Percentiles rank a stretch among this genome's conserved stretches.
phyloP scores from a whole-genome alignment of 768 basidiomycete genomes.

The Tricholoma hemisulphureum region DNA sequence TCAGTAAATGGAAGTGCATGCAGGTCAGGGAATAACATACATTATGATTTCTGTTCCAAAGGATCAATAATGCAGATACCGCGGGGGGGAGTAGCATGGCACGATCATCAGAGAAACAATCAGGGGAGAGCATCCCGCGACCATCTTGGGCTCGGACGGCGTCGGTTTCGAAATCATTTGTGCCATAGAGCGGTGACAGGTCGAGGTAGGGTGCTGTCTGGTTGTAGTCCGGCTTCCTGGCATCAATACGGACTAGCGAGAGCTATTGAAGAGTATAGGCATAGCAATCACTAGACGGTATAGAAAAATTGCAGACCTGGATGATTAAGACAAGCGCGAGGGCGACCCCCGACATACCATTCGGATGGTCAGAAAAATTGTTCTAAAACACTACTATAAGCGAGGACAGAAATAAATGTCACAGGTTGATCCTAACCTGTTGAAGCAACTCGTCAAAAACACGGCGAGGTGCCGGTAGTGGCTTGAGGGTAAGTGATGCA shows the following conservation, averaged over 20 bases:
- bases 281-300: background rate
- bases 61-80: slow-evolving; percentile 17
- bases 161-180: background rate
- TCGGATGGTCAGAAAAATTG: background rate
- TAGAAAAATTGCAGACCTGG: background rate
- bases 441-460: background rate
- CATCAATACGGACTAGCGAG: background rate
- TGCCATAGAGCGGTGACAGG: background rate
- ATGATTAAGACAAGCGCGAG: too few species aligned
- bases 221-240: background rate
- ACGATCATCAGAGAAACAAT: too few species aligned
- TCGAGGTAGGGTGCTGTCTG: background rate
- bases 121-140: too few species aligned
- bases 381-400: background rate
- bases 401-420: background rate
- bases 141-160: background rate
- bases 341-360: background rate
- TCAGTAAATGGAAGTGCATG: background rate
- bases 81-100: slow-evolving; percentile 8
- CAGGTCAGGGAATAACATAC: slow-evolving; percentile 14
- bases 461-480: background rate
- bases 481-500: background rate
- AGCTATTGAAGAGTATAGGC: background rate
- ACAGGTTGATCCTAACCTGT: background rate
- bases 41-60: slow-evolving; percentile 26